These are phyloP conservation scores for Saturnispora bothae DNA, from an alignment of 805 yeast species.

Conservation along the genomic window DNA sequence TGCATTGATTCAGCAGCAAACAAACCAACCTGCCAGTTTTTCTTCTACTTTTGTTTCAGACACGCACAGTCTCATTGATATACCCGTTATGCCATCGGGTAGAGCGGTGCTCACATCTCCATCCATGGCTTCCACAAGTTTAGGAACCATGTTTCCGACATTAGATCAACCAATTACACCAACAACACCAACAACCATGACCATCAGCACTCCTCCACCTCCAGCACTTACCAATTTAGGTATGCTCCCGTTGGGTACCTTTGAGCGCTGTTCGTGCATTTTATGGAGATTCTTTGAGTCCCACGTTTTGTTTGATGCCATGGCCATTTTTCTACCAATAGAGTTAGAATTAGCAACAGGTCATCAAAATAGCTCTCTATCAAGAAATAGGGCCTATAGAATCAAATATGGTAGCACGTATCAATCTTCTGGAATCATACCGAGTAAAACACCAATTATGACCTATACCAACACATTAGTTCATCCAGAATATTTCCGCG, in stretches of 20 bases:
- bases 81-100: slow-evolving; percentile 11
- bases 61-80: slow-evolving; percentile 6
- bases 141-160: slow-evolving; percentile 4
- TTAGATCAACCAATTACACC: slow-evolving; percentile 1
- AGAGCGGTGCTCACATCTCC: neutral
- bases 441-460: neutral
- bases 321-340: slow-evolving; percentile 11
- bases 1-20: neutral
- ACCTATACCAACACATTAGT: slow-evolving; percentile 12
- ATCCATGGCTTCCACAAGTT: neutral
- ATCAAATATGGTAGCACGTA: slow-evolving; percentile 7
- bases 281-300: slow-evolving; percentile 13
- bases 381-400: slow-evolving; percentile 8
- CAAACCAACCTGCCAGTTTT: neutral
- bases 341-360: slow-evolving; percentile 12
- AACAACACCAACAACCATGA: neutral
- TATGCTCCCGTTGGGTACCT: slow-evolving; percentile 11
- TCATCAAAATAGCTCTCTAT: slow-evolving; percentile 6
- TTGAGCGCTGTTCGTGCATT: slow-evolving; percentile 11
- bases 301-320: slow-evolving; percentile 9
- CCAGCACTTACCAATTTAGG: slow-evolving; percentile 5
- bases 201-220: neutral
- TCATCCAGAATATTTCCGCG: slow-evolving; percentile 10
- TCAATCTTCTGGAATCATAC: neutral
- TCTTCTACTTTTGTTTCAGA: slow-evolving; percentile 4